A percentile compares a stretch with the other conserved stretches of the same genome.
These are phyloP conservation scores for Calonectria montana DNA, from an alignment of 2,329 filamentous ascomycete genomes.

Conservation along the genomic window DNA sequence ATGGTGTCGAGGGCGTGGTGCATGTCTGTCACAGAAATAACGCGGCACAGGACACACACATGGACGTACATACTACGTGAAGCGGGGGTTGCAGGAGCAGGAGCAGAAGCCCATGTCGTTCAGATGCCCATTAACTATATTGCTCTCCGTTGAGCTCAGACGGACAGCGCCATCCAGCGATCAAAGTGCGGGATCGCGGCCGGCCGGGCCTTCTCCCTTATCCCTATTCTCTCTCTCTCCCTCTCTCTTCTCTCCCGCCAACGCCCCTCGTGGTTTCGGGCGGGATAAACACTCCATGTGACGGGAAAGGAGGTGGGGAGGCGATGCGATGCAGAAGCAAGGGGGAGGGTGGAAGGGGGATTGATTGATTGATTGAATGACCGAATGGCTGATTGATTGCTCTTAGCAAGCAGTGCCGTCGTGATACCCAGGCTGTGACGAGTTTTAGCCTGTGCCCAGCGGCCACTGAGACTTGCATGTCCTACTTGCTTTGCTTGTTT, in stretches of 20 bases:
- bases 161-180: neutral
- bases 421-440: neutral
- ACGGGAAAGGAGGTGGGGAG: neutral
- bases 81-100: neutral
- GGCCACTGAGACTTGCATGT: neutral
- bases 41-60: neutral
- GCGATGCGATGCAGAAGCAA: too few species aligned
- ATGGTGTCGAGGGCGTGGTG: neutral
- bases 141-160: neutral
- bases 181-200: neutral
- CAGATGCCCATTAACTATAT: neutral
- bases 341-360: neutral
- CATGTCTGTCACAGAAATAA: conserved; percentile 3
- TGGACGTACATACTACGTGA: neutral
- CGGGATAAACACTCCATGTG: neutral
- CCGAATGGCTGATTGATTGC: too few species aligned
- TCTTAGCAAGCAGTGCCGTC: neutral
- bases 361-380: too few species aligned
- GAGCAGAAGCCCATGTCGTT: neutral
- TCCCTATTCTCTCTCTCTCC: neutral
- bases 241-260: neutral
- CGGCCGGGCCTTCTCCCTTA: neutral
- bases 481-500: neutral
- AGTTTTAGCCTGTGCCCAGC: neutral
- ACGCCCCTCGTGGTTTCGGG: neutral